Conservation (phyloP, 345 rosid species). For the Arabis alpina region DNA sequence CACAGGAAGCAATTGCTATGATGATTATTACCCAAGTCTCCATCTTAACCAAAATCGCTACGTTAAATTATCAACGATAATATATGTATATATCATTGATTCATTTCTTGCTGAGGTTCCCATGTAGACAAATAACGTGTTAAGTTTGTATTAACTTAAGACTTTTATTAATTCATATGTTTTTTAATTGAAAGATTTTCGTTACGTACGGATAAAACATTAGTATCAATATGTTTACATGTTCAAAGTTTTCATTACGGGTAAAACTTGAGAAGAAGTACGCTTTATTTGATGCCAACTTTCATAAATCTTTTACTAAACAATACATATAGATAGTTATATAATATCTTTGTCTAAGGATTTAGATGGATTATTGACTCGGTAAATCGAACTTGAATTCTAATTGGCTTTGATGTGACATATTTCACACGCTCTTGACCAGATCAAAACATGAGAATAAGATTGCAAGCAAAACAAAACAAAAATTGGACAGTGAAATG, state of each 20-base stretch:
- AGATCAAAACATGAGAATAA: conserved; percentile 11
- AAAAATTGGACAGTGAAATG: too few species aligned
- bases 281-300: conserved; percentile 3
- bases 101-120: neutral
- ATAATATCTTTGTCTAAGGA: conserved; percentile 1
- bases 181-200: neutral
- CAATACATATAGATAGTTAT: neutral
- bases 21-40: conserved; percentile 21
- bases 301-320: neutral
- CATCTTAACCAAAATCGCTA: conserved; percentile 18
- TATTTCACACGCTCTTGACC: neutral
- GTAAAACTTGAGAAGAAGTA: neutral
- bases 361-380: conserved; percentile 7
- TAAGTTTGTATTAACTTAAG: conserved; percentile 23
- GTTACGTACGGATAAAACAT: conserved; percentile 2
- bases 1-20: conserved; percentile 21
- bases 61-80: neutral
- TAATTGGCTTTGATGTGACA: neutral
- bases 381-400: conserved; percentile 9
- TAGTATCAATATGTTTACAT: neutral
- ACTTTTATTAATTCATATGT: neutral
- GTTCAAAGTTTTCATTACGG: neutral
- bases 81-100: conserved; percentile 25
- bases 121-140: conserved; percentile 21
- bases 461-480: neutral